A percentile compares a stretch with the other conserved stretches of the same genome.
These are phyloP conservation scores for Tylopilus plumbeoviolaceoides DNA, from an alignment of 768 basidiomycete species.

Conservation along the genomic window DNA sequence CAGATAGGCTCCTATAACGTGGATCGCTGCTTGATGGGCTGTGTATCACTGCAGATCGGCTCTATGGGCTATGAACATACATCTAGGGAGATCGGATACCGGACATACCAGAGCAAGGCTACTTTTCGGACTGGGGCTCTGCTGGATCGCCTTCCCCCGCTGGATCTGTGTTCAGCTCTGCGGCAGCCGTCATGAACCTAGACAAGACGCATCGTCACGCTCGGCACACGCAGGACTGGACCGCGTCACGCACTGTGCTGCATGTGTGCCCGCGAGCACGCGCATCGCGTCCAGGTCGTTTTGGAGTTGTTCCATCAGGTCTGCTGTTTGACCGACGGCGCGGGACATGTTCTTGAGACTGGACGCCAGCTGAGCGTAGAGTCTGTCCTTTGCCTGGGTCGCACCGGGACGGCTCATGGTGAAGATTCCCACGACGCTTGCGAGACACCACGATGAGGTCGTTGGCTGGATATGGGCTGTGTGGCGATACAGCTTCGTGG, in stretches of 20 bases:
- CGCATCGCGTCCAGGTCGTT: conserved; percentile 76
- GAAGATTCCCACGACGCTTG: conserved; percentile 16
- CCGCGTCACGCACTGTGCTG: conserved; percentile 61
- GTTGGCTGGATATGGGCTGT: no score
- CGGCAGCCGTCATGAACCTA: conserved; percentile 51
- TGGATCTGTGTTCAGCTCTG: conserved; percentile 36
- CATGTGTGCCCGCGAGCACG: conserved; percentile 72
- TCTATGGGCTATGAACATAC: background rate
- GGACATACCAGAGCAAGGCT: background rate
- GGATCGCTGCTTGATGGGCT: no score
- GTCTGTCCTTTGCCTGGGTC: conserved; percentile 74
- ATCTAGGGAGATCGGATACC: background rate
- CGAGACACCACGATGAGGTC: no score
- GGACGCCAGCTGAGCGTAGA: conserved; percentile 72
- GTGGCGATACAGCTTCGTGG: background rate
- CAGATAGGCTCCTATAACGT: no score
- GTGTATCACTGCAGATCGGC: background rate
- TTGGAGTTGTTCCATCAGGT: conserved; percentile 72
- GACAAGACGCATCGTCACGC: background rate
- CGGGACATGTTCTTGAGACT: conserved; percentile 65
- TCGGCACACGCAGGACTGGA: background rate
- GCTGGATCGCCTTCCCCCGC: conserved; percentile 13
- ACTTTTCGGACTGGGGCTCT: conserved; percentile 10
- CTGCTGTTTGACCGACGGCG: conserved; percentile 68
- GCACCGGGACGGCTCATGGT: conserved; percentile 41